A percentile compares a stretch with the other conserved stretches of the same genome.
Evolutionary conservation across 441 rosid genomes (phyloP).

Genomic region (Erodium trifolium): DNA sequence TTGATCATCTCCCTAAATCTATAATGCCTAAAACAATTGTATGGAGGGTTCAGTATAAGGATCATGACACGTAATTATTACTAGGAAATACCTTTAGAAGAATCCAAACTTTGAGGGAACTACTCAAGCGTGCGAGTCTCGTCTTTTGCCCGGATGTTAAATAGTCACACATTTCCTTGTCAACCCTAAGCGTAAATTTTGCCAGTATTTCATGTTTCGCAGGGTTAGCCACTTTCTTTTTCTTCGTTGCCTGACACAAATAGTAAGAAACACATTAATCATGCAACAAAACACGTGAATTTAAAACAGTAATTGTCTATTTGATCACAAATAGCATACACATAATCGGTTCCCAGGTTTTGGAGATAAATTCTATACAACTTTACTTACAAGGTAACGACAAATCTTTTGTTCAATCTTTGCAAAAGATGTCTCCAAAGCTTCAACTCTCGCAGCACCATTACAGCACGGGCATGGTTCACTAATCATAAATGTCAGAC

Average conservation of each 20-base stretch:
- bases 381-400: constrained; percentile 63
- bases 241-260: constrained; percentile 50
- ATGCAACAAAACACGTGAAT: constrained; percentile 3
- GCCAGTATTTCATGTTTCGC: constrained; percentile 84
- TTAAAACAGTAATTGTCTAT: background rate
- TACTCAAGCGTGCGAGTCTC: constrained; percentile 70
- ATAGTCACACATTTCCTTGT: constrained; percentile 72
- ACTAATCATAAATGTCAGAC: constrained; percentile 90
- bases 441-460: constrained; percentile 96
- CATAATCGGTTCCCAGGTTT: background rate
- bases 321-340: background rate
- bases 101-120: constrained; percentile 92
- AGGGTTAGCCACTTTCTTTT: constrained; percentile 43
- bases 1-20: too few relatives aligned
- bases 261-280: background rate
- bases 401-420: constrained; percentile 94
- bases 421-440: constrained; percentile 85
- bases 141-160: constrained; percentile 77
- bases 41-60: constrained; percentile 6
- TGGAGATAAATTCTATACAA: background rate
- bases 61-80: background rate
- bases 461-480: constrained; percentile 92
- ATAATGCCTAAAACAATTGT: background rate
- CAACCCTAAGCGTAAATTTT: constrained; percentile 66
- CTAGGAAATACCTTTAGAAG: constrained; percentile 56